Percentiles rank a stretch among this genome's conserved stretches.
These are phyloP conservation scores for Aspergillus sclerotiicarbonarius DNA, from an alignment of 495 filamentous ascomycete species.

Conservation along the genomic window DNA sequence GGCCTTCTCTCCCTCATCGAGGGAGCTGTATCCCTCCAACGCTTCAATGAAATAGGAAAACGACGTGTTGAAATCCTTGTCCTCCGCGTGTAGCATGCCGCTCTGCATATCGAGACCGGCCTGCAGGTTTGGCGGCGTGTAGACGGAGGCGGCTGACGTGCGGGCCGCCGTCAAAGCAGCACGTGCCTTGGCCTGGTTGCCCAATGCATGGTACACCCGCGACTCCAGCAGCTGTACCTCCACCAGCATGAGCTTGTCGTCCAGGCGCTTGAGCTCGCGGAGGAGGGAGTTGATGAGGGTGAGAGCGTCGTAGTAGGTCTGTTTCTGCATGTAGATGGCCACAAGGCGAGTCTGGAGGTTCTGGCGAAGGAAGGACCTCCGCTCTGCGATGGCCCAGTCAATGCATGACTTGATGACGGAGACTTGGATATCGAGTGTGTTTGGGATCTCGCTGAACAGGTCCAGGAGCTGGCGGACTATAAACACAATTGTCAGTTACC, in stretches of 20 bases:
- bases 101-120: constrained; percentile 98
- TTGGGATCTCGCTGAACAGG: constrained; percentile 88
- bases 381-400: constrained; percentile 95
- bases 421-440: constrained; percentile 89
- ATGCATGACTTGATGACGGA: constrained; percentile 96
- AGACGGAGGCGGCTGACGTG: constrained; percentile 93
- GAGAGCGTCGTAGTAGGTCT: constrained; percentile 93
- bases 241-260: constrained; percentile 98
- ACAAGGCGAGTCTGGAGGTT: constrained; percentile 97
- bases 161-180: constrained; percentile 91
- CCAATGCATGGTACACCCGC: constrained; percentile 93
- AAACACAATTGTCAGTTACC: constrained; percentile 2
- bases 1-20: constrained; percentile 81
- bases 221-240: constrained; percentile 98
- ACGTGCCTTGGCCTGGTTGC: constrained; percentile 93
- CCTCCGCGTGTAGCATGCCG: constrained; percentile 96
- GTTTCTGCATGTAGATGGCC: constrained; percentile 89
- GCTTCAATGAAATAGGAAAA: constrained; percentile 99
- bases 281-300: constrained; percentile 94
- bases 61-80: constrained; percentile 97
- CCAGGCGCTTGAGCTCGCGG: constrained; percentile 91
- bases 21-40: constrained; percentile 90
- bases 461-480: constrained; percentile 96
- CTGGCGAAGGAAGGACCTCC: constrained; percentile 92
- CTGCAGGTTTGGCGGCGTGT: constrained; percentile 92